Evolutionary conservation across 225 moss, liverwort and hornwort species (phyloP).

Genomic region (Pseudisothecium myosuroides): DNA sequence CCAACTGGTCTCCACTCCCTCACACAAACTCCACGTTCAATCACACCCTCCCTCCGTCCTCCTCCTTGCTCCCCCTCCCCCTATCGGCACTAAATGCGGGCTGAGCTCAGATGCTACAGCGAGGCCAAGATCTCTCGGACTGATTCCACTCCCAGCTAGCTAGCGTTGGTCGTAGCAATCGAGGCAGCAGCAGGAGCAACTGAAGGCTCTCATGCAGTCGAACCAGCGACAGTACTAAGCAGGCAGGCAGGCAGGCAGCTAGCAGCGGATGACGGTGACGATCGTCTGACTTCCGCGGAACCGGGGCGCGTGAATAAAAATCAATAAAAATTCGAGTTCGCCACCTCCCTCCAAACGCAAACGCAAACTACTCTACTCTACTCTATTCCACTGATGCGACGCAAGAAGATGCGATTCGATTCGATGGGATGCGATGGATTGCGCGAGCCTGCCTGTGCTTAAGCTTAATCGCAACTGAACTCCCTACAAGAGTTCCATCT

Average conservation of each 20-base stretch:
- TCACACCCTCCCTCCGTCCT: not conserved
- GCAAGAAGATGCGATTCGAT: not conserved
- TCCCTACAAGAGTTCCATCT: not conserved
- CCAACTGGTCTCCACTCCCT: not conserved
- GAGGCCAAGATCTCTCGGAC: not conserved
- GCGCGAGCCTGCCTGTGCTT: not conserved
- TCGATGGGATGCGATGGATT: not conserved
- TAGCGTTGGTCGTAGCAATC: not conserved
- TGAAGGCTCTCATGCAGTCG: constrained; percentile 8
- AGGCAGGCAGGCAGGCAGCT: not conserved
- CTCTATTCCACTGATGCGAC: not conserved
- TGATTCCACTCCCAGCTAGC: constrained; percentile 1
- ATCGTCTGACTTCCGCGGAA: constrained; percentile 7
- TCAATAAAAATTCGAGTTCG: not conserved
- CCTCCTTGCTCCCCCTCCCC: not conserved
- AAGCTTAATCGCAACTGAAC: not conserved
- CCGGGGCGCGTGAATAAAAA: not conserved
- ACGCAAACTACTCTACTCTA: not conserved
- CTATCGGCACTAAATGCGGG: not conserved
- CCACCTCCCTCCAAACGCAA: not conserved
- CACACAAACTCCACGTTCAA: not conserved
- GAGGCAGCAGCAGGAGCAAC: constrained; percentile 1
- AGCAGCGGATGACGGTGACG: constrained; percentile 5
- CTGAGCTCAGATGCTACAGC: not conserved
- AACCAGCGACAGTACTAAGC: not conserved